Base-by-base conservation (phyloP, 2,329 filamentous ascomycete species). In the Diaporthe citriasiana region DNA sequence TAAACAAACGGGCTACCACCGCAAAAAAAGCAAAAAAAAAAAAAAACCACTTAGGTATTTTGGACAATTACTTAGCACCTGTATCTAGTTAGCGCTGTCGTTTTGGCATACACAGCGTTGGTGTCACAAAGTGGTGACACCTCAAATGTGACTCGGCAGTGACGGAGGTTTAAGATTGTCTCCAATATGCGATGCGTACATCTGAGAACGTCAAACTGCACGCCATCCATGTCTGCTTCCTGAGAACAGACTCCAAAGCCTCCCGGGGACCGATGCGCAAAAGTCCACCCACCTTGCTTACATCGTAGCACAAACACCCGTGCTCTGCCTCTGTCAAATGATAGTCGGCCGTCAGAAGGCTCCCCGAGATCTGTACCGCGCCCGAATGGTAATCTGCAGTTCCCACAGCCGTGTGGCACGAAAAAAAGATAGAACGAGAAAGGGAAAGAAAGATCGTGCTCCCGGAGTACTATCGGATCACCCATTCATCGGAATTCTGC, bases 111-210 rank as follows among this genome's bases (percentile, higher is more conserved):
- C 47, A 68, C 63, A 38, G 47, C 63, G n/a, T 6, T 15, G 63
- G 47, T 53, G 38, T 68, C 63, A 53, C 63, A 53, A 40, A 68
- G 22, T 35, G 33, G 47, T 53, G 63, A 68, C 63, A 53, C 60
- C 45, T 38, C 27, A n/a, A 13, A 53, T 68, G 47, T 68, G 63
- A 68, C 63, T 68, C 63, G 63, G 63, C 63, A 68, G 63, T 68
- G 63, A 53, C 63, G 63, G 63, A 53, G 63, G 63, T 68, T 68
- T 53, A 68, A 53, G 63, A 68, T 53, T 68, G 63, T 68, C 63
- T 53, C 42, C 63, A 51, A 66, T 66, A 51, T 66, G 63, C 63
- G 63, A 66, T 66, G 63, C 19, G 45, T 71, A 45, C 30, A 53
- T 22, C 45, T 66, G 45, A 66, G 30, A 38, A 51, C 63, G 56